Evolutionary conservation across 1,284 basidiomycete genomes (phyloP).

Genomic region (Puccinia polysora): DNA sequence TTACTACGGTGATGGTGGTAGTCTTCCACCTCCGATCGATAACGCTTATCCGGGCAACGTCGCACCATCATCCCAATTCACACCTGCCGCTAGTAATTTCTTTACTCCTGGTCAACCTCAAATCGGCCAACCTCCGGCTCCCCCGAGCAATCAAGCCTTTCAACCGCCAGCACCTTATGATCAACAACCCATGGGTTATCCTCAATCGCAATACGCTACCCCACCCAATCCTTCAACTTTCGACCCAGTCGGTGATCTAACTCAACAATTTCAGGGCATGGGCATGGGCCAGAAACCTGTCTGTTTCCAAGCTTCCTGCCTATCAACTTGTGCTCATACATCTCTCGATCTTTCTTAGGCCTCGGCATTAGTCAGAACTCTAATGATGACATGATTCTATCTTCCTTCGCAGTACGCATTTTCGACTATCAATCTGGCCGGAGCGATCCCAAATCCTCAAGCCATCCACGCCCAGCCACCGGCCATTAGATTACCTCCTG

Average conservation of each 20-base stretch:
- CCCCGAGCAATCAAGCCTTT: constrained; percentile 17
- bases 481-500: constrained; percentile 37
- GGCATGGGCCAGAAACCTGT: constrained; percentile 38
- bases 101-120: constrained; percentile 34
- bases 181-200: constrained; percentile 9
- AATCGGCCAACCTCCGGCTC: constrained; percentile 14
- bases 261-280: constrained; percentile 39
- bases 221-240: constrained; percentile 12
- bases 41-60: constrained; percentile 14
- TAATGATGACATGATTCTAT: not conserved
- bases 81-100: constrained; percentile 16
- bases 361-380: not conserved
- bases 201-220: constrained; percentile 15
- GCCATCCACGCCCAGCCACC: constrained; percentile 19
- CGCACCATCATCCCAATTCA: constrained; percentile 8
- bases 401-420: constrained; percentile 27
- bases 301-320: not conserved
- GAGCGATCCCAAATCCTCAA: constrained; percentile 34
- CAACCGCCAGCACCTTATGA: constrained; percentile 25
- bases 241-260: constrained; percentile 29
- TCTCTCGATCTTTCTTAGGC: not conserved
- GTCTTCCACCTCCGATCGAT: not conserved
- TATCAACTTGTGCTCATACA: not conserved
- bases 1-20: constrained; percentile 31
- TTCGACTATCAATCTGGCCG: constrained; percentile 27